phyloP scores from a whole-genome alignment of 352 stramenopile genomes.

The Pythium dissimile region DNA sequence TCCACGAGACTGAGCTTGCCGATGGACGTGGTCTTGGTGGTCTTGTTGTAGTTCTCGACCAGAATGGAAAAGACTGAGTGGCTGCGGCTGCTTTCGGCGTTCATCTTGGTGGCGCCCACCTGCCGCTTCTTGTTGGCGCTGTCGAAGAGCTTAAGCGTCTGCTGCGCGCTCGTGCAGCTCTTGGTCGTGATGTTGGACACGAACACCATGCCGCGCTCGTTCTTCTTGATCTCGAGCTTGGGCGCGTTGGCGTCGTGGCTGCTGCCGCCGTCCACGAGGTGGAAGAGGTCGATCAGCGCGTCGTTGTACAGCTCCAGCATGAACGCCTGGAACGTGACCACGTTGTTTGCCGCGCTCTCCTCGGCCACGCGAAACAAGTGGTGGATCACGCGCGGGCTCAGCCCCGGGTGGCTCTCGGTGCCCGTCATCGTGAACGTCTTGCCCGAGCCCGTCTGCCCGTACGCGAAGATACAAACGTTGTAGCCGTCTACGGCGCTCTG shows the following conservation, averaged over 20 bases:
- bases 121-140: slow-evolving; percentile 86
- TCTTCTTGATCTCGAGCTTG: slow-evolving; percentile 94
- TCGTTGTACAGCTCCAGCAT: slow-evolving; percentile 95
- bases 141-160: slow-evolving; percentile 87
- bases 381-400: slow-evolving; percentile 86
- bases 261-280: slow-evolving; percentile 66
- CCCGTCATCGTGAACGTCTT: slow-evolving; percentile 95
- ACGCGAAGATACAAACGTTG: slow-evolving; percentile 94
- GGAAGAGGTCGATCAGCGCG: slow-evolving; percentile 85
- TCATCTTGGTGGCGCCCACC: slow-evolving; percentile 92
- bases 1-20: slow-evolving; percentile 88
- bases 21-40: slow-evolving; percentile 76
- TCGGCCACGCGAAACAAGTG: slow-evolving; percentile 81
- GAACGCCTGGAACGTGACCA: slow-evolving; percentile 75
- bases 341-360: slow-evolving; percentile 42
- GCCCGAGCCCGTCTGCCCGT: slow-evolving; percentile 90
- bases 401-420: slow-evolving; percentile 54
- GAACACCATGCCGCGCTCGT: slow-evolving; percentile 90
- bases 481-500: slow-evolving; percentile 90
- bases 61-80: slow-evolving; percentile 90
- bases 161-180: slow-evolving; percentile 52
- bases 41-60: slow-evolving; percentile 88
- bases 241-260: slow-evolving; percentile 32
- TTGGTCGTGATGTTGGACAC: slow-evolving; percentile 87
- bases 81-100: slow-evolving; percentile 86